A percentile compares a stretch with the other conserved stretches of the same genome.
Conservation (phyloP, 2,329 filamentous ascomycete genomes). For the Sporothrix luriei region DNA sequence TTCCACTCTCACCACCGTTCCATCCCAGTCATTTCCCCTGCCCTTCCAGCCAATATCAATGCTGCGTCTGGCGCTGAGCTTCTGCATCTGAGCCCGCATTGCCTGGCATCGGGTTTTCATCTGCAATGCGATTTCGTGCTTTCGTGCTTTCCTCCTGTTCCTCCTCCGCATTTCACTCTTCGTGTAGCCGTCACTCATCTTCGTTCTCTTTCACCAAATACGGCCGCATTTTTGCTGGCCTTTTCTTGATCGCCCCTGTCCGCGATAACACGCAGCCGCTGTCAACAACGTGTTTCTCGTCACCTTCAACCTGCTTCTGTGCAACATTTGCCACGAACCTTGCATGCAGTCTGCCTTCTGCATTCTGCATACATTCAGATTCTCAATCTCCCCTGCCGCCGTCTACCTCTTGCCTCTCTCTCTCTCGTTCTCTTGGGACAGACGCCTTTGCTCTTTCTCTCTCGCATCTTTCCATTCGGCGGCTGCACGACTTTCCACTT, state of each 20-base stretch:
- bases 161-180: background rate
- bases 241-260: slow-evolving; percentile 2
- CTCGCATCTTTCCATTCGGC: slow-evolving; percentile 2
- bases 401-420: background rate
- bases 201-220: too few species aligned
- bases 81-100: slow-evolving; percentile 35
- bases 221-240: slow-evolving; percentile 14
- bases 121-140: background rate
- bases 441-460: slow-evolving; percentile 13
- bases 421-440: slow-evolving; percentile 12
- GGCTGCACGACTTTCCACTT: slow-evolving; percentile 16
- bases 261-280: slow-evolving; percentile 14
- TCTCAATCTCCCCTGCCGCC: slow-evolving; percentile 20
- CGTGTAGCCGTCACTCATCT: background rate
- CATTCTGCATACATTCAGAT: background rate
- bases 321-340: background rate
- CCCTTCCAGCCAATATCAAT: slow-evolving; percentile 57
- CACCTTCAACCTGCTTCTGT: slow-evolving; percentile 1
- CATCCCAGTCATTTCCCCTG: background rate
- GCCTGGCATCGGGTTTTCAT: background rate
- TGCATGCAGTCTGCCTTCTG: background rate
- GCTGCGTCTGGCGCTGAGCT: slow-evolving; percentile 51
- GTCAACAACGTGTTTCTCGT: slow-evolving; percentile 22
- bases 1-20: background rate
- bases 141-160: background rate